These are phyloP conservation scores for Trichoderma sp. DNA, from an alignment of 2,329 filamentous ascomycete genomes.

Conservation along the genomic window DNA sequence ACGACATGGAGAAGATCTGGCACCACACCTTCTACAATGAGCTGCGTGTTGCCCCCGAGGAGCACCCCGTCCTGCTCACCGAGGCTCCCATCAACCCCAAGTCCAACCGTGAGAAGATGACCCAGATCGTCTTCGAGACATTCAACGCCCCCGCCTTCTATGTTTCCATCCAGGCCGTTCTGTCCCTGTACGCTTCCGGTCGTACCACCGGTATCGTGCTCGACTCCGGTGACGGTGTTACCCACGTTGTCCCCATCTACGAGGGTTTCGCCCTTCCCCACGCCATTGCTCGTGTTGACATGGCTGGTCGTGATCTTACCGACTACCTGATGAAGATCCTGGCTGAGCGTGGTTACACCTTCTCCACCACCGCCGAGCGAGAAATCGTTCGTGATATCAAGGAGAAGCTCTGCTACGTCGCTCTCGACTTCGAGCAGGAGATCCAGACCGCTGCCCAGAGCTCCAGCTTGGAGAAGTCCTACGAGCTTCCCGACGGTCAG, in stretches of 20 bases:
- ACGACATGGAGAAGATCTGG: conserved; percentile 99
- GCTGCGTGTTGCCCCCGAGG: conserved; percentile 98
- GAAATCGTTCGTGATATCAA: conserved; percentile 99
- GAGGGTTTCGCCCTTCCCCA: conserved; percentile 99
- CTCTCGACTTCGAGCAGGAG: conserved; percentile 99
- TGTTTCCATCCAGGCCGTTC: conserved; percentile 99
- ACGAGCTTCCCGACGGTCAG: conserved; percentile 98
- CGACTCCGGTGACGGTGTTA: conserved; percentile 99
- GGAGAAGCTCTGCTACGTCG: conserved; percentile 99
- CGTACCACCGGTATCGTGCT: conserved; percentile 99
- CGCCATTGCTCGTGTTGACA: conserved; percentile 99
- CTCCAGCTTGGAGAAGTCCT: conserved; percentile 99
- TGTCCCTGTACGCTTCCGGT: conserved; percentile 99
- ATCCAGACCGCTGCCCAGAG: conserved; percentile 99
- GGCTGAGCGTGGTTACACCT: conserved; percentile 98
- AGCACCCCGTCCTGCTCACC: conserved; percentile 98
- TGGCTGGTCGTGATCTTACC: conserved; percentile 99
- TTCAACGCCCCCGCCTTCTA: conserved; percentile 99
- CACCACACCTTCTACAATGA: conserved; percentile 99
- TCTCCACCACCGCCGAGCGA: conserved; percentile 99
- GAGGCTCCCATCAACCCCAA: conserved; percentile 99
- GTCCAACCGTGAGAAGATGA: conserved; percentile 99
- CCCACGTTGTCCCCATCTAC: conserved; percentile 99
- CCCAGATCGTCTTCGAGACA: conserved; percentile 99
- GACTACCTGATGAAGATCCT: conserved; percentile 99